Evolutionary conservation across 2,329 filamentous ascomycete genomes (phyloP), one percentile per base, ranked within the genome.

Genomic region (Penicillium sp.): DNA sequence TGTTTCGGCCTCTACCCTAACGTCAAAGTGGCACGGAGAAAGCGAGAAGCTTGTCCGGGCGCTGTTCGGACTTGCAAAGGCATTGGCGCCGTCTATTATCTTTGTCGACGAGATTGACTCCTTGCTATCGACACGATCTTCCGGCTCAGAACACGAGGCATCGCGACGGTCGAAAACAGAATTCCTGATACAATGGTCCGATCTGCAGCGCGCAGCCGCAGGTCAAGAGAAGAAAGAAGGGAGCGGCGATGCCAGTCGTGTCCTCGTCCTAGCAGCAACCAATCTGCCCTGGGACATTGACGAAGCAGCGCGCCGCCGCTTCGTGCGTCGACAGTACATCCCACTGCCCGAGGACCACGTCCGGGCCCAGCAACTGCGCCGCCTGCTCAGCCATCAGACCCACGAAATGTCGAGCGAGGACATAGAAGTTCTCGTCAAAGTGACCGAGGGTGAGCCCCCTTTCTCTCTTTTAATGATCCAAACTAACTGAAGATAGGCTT

Each of bases 61-160:
- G 3, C 79, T 99, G 0, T 99, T 99, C 70, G 84, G 85, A 0
- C 77, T 97, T n/a, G 92, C 94, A 5, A 95, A 95, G 70, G 81
- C 85, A 35, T 81, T 97, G 46, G 91, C 94, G 0, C 94, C 94
- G 0, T 94, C 89, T 60, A 97, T 99, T 69, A 97, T 99, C 58
- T 99, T 99, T 64, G 91, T 99, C 4, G 94, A 99, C 66, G 94
- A 99, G 70, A 99, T 99, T 61, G 94, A 99, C 71, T 96, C 92
- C 0, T 77, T 99, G 0, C 81, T 99, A 0, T 96, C 91, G 0
- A 85, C 91, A 16, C 82, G 94, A 52, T 90, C 90, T 0, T 87
- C 87, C 1, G 70, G 72, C 3, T 88, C 90, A 1, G 94, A 97
- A 67, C 90, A 97, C 65, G 94, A 99, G 74, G 91, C 94, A 0